Percentiles rank a stretch among this genome's conserved stretches.
Evolutionary conservation across 208 protist species (phyloP).

Genomic region (Naegleria fowleri): DNA sequence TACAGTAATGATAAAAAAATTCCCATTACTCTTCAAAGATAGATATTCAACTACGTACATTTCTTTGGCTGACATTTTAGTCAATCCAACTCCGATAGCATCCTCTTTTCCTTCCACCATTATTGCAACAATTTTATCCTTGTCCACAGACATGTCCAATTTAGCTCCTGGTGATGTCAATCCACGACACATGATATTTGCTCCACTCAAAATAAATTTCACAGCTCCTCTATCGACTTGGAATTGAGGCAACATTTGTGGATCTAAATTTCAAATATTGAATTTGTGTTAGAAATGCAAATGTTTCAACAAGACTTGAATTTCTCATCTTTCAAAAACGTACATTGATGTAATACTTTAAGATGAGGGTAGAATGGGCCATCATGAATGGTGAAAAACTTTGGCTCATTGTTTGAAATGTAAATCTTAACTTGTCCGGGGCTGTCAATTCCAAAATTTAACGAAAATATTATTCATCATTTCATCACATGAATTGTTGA

Average conservation of each 20-base stretch:
- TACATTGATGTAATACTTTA: slow-evolving; percentile 86
- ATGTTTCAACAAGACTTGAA: neutral
- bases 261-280: slow-evolving; percentile 48
- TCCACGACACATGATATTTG: slow-evolving; percentile 94
- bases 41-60: slow-evolving; percentile 55
- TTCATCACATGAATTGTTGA: too few species aligned
- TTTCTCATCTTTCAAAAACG: slow-evolving; percentile 30
- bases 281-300: neutral
- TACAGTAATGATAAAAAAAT: too few species aligned
- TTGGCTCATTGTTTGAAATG: slow-evolving; percentile 77
- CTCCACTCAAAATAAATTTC: slow-evolving; percentile 89
- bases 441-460: slow-evolving; percentile 14
- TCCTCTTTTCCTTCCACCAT: slow-evolving; percentile 93
- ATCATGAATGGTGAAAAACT: slow-evolving; percentile 91
- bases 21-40: too few species aligned
- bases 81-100: slow-evolving; percentile 81
- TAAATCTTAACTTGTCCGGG: slow-evolving; percentile 58
- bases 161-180: slow-evolving; percentile 85
- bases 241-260: slow-evolving; percentile 83
- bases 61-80: slow-evolving; percentile 80
- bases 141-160: slow-evolving; percentile 46
- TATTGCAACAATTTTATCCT: slow-evolving; percentile 65
- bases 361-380: slow-evolving; percentile 88
- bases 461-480: slow-evolving; percentile 3
- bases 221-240: slow-evolving; percentile 95